Conservation (phyloP, 2,329 filamentous ascomycete species). For the Lomentospora prolificans region DNA sequence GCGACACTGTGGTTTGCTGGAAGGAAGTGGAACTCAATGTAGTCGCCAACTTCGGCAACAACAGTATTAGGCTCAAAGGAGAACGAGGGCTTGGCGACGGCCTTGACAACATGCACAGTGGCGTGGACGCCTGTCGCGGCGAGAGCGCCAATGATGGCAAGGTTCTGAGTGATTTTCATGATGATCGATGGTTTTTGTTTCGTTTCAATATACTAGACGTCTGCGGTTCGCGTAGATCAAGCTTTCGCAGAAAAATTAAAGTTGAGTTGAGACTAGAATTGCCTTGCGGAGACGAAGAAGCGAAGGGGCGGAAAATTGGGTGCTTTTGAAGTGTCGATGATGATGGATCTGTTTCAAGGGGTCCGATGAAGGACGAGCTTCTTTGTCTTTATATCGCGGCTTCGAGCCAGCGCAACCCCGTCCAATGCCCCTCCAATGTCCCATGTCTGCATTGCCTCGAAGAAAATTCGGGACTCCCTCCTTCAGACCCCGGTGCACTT, state of each 20-base stretch:
- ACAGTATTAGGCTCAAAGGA: conserved; percentile 24
- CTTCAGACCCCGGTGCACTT: no score
- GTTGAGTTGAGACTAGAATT: background rate
- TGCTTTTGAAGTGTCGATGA: background rate
- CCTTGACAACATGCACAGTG: conserved; percentile 16
- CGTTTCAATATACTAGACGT: background rate
- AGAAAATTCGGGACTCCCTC: no score
- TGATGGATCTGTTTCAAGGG: background rate
- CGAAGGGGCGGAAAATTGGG: background rate
- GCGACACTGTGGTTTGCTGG: conserved; percentile 28
- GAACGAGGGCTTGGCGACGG: conserved; percentile 20
- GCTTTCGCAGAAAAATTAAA: background rate
- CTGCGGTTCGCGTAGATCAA: background rate
- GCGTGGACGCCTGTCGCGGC: conserved; percentile 14
- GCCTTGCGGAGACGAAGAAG: background rate
- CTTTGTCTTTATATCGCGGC: background rate
- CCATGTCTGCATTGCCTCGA: background rate
- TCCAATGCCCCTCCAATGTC: background rate
- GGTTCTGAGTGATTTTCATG: background rate
- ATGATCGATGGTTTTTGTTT: background rate
- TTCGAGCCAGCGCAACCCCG: background rate
- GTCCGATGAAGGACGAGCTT: background rate
- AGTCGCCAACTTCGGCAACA: conserved; percentile 22
- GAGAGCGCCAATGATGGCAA: background rate
- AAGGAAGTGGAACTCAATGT: conserved; percentile 27